Conservation (phyloP, 495 filamentous ascomycete genomes). For the Astrothelium subdiscretum region DNA sequence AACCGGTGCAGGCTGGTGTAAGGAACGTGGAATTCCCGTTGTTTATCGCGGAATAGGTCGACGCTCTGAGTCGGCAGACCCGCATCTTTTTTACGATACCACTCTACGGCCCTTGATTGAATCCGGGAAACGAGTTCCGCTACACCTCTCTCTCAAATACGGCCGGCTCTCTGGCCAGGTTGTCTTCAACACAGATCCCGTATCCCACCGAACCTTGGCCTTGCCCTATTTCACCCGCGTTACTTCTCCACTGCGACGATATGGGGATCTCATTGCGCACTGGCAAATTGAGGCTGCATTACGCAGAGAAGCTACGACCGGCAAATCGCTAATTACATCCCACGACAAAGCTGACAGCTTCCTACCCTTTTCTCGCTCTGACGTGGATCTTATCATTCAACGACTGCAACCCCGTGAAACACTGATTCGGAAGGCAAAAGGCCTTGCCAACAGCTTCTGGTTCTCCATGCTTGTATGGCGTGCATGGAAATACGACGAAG, state of each 20-base stretch:
- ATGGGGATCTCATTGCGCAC: slow-evolving; percentile 69
- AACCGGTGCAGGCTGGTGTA: slow-evolving; percentile 61
- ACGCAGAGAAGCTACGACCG: slow-evolving; percentile 50
- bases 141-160: slow-evolving; percentile 25
- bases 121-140: slow-evolving; percentile 17
- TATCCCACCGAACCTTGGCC: slow-evolving; percentile 52
- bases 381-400: slow-evolving; percentile 45
- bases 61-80: slow-evolving; percentile 40
- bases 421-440: slow-evolving; percentile 27
- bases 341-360: slow-evolving; percentile 22
- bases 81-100: slow-evolving; percentile 22
- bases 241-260: slow-evolving; percentile 80
- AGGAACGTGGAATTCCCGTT: slow-evolving; percentile 61
- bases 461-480: slow-evolving; percentile 58
- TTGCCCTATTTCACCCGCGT: slow-evolving; percentile 61
- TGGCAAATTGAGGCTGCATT: slow-evolving; percentile 86
- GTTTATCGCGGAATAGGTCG: slow-evolving; percentile 61
- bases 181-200: slow-evolving; percentile 35
- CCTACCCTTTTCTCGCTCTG: slow-evolving; percentile 51
- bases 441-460: slow-evolving; percentile 44
- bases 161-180: slow-evolving; percentile 39
- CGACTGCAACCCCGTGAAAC: slow-evolving; percentile 40
- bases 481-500: slow-evolving; percentile 61
- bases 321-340: slow-evolving; percentile 38
- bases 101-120: slow-evolving; percentile 24